Evolutionary conservation across 2,329 filamentous ascomycete species (phyloP).

Genomic region (Colletotrichum shisoi): DNA sequence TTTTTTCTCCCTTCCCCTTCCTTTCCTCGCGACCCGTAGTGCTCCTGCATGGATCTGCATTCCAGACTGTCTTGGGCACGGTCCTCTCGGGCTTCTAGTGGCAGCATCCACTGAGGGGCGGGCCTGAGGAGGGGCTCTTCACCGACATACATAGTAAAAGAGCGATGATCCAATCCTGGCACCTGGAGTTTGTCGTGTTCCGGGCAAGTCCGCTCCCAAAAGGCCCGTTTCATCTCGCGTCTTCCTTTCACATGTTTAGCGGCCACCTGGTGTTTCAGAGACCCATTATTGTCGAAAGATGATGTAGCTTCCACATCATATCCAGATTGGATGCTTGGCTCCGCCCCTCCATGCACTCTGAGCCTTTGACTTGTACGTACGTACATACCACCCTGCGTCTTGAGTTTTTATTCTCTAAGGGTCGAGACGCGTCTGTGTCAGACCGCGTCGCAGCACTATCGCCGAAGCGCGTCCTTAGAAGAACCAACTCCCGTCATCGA

Average conservation of each 20-base stretch:
- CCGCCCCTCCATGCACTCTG: conserved; percentile 2
- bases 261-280: not conserved
- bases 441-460: not conserved
- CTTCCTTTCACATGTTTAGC: conserved; percentile 22
- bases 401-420: not conserved
- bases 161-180: not conserved
- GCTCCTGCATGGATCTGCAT: conserved; percentile 32
- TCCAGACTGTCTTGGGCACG: conserved; percentile 25
- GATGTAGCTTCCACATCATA: conserved; percentile 1
- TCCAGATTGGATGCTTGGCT: not conserved
- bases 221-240: conserved; percentile 22
- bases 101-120: conserved; percentile 28
- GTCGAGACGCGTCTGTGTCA: not conserved
- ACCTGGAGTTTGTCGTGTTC: conserved; percentile 12
- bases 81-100: conserved; percentile 1
- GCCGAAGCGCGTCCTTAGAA: not conserved
- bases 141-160: conserved; percentile 1
- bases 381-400: not conserved
- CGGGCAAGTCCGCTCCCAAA: conserved; percentile 6
- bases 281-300: conserved; percentile 2
- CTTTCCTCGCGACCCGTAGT: conserved; percentile 19
- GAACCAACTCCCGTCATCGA: not conserved
- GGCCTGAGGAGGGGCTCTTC: not conserved
- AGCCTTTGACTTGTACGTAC: not conserved
- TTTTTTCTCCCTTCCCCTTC: conserved; percentile 1